A percentile compares a stretch with the other conserved stretches of the same genome.
phyloP scores from a whole-genome alignment of 805 yeast genomes.

The Cyberlindnera sargentensis region DNA sequence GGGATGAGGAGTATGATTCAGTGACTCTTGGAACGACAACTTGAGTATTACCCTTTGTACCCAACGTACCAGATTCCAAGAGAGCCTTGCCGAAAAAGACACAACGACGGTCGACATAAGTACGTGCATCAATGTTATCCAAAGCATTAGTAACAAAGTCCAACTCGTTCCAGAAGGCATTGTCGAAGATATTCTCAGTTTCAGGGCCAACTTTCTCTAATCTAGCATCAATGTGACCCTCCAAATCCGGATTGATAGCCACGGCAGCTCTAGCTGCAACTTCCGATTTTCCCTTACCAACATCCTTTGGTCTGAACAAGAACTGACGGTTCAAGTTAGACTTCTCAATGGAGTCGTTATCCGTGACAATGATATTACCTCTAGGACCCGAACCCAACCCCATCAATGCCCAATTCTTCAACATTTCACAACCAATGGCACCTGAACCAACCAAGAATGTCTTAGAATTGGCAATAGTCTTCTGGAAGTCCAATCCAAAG shows the following conservation, averaged over 20 bases:
- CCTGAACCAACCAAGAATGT: slow-evolving; percentile 95
- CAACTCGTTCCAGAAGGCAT: slow-evolving; percentile 73
- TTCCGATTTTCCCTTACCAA: slow-evolving; percentile 84
- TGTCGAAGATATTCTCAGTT: slow-evolving; percentile 80
- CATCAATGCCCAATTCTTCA: slow-evolving; percentile 96
- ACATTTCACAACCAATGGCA: slow-evolving; percentile 98
- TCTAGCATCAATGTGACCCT: slow-evolving; percentile 66
- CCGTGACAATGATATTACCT: slow-evolving; percentile 82
- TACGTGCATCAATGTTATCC: slow-evolving; percentile 96
- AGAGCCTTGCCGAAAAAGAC: slow-evolving; percentile 86
- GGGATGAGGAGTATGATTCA: slow-evolving; percentile 92
- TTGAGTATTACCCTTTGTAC: slow-evolving; percentile 98
- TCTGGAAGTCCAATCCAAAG: slow-evolving; percentile 75
- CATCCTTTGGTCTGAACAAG: slow-evolving; percentile 89
- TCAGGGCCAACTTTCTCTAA: slow-evolving; percentile 92
- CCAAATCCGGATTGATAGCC: slow-evolving; percentile 78
- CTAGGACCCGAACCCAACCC: slow-evolving; percentile 90
- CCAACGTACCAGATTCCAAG: slow-evolving; percentile 94
- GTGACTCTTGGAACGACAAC: slow-evolving; percentile 91
- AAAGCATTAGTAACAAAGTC: slow-evolving; percentile 94
- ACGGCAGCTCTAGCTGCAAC: slow-evolving; percentile 82
- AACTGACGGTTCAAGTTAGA: slow-evolving; percentile 96
- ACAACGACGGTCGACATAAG: slow-evolving; percentile 96
- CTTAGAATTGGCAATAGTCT: slow-evolving; percentile 63
- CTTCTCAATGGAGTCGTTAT: slow-evolving; percentile 91